These are phyloP conservation scores for Ceriops zippeliana DNA, from an alignment of 345 rosid genomes.

Conservation along the genomic window DNA sequence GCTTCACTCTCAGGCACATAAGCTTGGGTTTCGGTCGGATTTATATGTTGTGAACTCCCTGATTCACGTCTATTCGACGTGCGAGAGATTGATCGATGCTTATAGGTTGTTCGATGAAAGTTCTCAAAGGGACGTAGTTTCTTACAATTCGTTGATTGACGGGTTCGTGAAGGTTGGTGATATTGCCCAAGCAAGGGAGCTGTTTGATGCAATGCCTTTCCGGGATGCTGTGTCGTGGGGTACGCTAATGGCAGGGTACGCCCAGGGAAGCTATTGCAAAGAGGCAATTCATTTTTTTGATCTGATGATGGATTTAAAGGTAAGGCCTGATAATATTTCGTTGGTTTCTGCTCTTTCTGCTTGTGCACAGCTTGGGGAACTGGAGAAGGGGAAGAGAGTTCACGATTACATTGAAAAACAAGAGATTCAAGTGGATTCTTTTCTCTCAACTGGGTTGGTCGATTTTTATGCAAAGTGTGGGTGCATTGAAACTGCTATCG, in stretches of 20 bases:
- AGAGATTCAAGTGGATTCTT: slow-evolving; percentile 42
- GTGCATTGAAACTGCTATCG: slow-evolving; percentile 40
- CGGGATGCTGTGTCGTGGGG: slow-evolving; percentile 71
- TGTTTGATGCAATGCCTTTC: slow-evolving; percentile 55
- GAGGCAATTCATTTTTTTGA: slow-evolving; percentile 50
- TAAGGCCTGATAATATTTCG: slow-evolving; percentile 50
- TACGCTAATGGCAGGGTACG: slow-evolving; percentile 60
- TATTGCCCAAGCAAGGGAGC: slow-evolving; percentile 36
- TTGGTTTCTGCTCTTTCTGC: slow-evolving; percentile 80
- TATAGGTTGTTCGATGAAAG: slow-evolving; percentile 47
- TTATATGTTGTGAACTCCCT: slow-evolving; percentile 52
- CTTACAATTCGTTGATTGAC: slow-evolving; percentile 57
- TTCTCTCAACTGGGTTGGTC: slow-evolving; percentile 61
- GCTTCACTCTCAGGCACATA: slow-evolving; percentile 50
- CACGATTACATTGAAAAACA: slow-evolving; percentile 37
- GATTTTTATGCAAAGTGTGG: slow-evolving; percentile 72
- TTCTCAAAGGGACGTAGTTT: slow-evolving; percentile 49
- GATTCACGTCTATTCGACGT: slow-evolving; percentile 28
- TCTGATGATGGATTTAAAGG: slow-evolving; percentile 38
- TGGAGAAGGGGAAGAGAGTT: slow-evolving; percentile 50
- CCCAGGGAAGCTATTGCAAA: slow-evolving; percentile 32
- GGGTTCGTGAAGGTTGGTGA: slow-evolving; percentile 55
- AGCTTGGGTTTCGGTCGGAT: slow-evolving; percentile 52
- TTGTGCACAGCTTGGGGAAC: slow-evolving; percentile 60
- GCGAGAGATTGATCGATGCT: slow-evolving; percentile 26